Evolutionary conservation across 495 filamentous ascomycete genomes (phyloP).

Genomic region (Xylaria palmicola): DNA sequence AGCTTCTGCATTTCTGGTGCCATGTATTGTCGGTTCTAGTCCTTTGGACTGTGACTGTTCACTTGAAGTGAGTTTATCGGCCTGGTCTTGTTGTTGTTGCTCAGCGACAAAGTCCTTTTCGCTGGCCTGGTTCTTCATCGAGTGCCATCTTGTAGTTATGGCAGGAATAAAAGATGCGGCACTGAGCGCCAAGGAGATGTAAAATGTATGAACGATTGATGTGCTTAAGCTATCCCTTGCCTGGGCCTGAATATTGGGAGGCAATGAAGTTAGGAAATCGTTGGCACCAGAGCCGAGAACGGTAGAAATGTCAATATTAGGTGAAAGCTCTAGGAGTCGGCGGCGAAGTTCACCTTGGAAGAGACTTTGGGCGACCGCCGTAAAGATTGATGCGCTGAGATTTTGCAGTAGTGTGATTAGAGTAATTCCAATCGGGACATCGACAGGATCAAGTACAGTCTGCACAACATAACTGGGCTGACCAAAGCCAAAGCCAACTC

Average conservation of each 20-base stretch:
- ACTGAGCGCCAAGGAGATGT: not conserved
- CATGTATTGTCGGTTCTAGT: no score
- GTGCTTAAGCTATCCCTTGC: not conserved
- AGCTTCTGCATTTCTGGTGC: no score
- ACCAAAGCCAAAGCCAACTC: conserved; percentile 59
- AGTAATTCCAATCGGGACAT: not conserved
- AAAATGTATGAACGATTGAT: not conserved
- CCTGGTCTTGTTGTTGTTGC: no score
- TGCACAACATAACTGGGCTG: conserved; percentile 21
- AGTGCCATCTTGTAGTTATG: not conserved
- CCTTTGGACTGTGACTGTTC: no score
- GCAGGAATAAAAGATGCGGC: not conserved
- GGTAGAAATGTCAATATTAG: not conserved
- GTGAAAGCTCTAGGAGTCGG: not conserved
- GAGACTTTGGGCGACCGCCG: not conserved
- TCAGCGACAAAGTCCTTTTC: no score
- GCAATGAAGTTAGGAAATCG: not conserved
- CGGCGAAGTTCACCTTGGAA: not conserved
- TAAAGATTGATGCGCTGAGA: not conserved
- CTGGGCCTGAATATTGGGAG: not conserved
- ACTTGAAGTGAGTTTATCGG: no score
- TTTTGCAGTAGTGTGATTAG: not conserved
- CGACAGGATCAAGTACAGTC: not conserved
- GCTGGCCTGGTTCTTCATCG: no score
- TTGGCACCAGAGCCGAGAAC: not conserved